phyloP scores from a whole-genome alignment of 371 early-diverging fungal species.

The Syncephalastrum contaminatum region DNA sequence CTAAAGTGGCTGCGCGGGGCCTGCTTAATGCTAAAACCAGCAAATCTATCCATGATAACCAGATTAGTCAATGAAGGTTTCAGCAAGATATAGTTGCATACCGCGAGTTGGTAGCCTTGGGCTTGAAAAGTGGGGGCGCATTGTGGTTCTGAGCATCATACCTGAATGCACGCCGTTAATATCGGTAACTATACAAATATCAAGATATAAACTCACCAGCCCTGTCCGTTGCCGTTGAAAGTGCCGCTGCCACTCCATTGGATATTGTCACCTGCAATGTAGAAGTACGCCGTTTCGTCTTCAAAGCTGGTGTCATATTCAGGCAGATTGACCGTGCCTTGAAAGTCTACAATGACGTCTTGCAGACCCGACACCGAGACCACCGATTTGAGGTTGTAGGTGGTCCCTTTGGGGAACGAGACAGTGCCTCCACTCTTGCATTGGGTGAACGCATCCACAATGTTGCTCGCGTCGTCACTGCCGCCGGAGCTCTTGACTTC shows the following conservation, averaged over 20 bases:
- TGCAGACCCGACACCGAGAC: slow-evolving; percentile 19
- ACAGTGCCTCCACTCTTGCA: slow-evolving; percentile 36
- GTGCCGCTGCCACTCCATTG: slow-evolving; percentile 23
- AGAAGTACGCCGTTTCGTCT: slow-evolving; percentile 25
- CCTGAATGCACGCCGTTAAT: neutral
- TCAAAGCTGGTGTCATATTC: slow-evolving; percentile 23
- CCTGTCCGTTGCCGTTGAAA: slow-evolving; percentile 34
- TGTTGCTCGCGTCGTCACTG: slow-evolving; percentile 24
- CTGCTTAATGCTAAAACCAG: slow-evolving; percentile 25
- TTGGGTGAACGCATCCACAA: slow-evolving; percentile 26
- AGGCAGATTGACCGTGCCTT: slow-evolving; percentile 28
- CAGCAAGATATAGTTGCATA: no score
- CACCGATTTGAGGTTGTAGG: slow-evolving; percentile 26
- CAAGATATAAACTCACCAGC: slow-evolving; percentile 17
- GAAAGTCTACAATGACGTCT: slow-evolving; percentile 26
- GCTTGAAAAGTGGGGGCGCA: slow-evolving; percentile 33
- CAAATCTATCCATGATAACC: slow-evolving; percentile 8
- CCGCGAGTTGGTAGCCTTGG: slow-evolving; percentile 25
- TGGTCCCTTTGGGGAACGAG: slow-evolving; percentile 23
- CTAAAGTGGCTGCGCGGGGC: slow-evolving; percentile 37
- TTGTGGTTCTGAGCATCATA: slow-evolving; percentile 24
- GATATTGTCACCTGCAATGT: slow-evolving; percentile 27
- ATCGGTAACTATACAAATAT: neutral
- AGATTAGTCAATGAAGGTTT: no score
- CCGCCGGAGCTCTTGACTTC: slow-evolving; percentile 21